These are phyloP conservation scores for Quercus engelmannii DNA, from an alignment of 306 rosid genomes.

Conservation along the genomic window DNA sequence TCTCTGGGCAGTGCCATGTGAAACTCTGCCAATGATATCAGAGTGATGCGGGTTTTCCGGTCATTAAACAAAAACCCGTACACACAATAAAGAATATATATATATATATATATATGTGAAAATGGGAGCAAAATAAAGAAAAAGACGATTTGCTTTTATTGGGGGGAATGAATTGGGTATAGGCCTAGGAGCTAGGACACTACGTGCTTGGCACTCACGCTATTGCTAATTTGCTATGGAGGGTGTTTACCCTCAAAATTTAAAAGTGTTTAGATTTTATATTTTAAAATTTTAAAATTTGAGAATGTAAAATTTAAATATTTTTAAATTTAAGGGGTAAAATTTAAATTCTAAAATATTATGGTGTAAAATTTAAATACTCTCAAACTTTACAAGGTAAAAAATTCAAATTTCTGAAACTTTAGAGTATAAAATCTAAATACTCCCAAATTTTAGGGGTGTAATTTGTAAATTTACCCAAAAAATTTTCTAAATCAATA, in stretches of 20 bases:
- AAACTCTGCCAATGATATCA: slow-evolving; percentile 26
- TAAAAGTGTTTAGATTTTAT: accelerated
- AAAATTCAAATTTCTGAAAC: accelerated
- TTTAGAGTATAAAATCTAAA: no score
- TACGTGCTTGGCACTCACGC: not conserved
- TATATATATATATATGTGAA: not conserved
- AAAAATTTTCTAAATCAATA: no score
- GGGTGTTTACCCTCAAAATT: no score
- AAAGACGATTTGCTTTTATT: slow-evolving; percentile 13
- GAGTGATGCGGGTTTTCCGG: slow-evolving; percentile 17
- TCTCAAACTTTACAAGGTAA: accelerated
- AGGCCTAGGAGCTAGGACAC: no score
- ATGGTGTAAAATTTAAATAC: accelerated
- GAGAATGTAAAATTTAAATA: accelerated
- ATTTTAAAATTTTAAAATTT: no score
- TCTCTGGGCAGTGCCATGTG: slow-evolving; percentile 37
- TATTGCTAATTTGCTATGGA: not conserved
- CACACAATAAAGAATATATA: not conserved
- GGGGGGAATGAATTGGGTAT: not conserved
- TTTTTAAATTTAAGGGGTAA: accelerated
- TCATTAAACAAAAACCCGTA: slow-evolving; percentile 23
- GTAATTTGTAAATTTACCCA: no score
- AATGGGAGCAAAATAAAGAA: not conserved
- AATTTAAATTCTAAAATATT: no score
- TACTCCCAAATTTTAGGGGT: accelerated